These are phyloP conservation scores for Acorus gramineus DNA, from an alignment of 106 monocot species.

Conservation along the genomic window DNA sequence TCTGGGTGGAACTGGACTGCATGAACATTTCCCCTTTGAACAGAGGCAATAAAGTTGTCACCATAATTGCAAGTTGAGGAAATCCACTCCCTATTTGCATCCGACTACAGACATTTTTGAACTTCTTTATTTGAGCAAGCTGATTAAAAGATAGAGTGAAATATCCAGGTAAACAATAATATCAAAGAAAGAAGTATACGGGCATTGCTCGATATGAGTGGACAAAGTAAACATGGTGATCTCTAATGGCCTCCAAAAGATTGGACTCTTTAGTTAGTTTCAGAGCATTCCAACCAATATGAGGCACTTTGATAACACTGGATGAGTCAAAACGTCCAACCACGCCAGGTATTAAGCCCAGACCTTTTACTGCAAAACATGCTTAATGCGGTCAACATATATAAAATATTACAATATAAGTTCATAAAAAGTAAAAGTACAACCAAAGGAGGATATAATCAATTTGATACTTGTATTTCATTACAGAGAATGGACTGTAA, in stretches of 20 bases:
- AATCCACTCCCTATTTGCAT: constrained; percentile 84
- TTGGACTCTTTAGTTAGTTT: constrained; percentile 43
- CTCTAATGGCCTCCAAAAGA: constrained; percentile 65
- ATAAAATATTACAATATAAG: background rate
- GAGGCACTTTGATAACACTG: constrained; percentile 66
- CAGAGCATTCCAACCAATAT: constrained; percentile 87
- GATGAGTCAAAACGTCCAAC: constrained; percentile 74
- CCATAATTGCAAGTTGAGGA: constrained; percentile 93
- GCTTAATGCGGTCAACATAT: background rate
- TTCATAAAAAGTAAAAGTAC: background rate
- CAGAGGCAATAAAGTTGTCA: constrained; percentile 67
- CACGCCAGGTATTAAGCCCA: constrained; percentile 78
- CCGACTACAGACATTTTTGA: constrained; percentile 43
- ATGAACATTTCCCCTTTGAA: constrained; percentile 81
- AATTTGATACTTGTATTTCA: no score
- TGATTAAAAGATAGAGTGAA: background rate
- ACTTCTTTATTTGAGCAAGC: constrained; percentile 8
- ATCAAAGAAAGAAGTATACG: constrained; percentile 32
- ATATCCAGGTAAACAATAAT: background rate
- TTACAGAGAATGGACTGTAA: no score
- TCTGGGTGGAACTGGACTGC: constrained; percentile 98
- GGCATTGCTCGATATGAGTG: constrained; percentile 88
- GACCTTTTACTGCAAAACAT: constrained; percentile 64
- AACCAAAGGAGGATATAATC: background rate
- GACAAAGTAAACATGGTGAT: constrained; percentile 91